A percentile compares a stretch with the other conserved stretches of the same genome.
Conservation (phyloP, 2,329 filamentous ascomycete species). For the Escovopsis weberi region DNA sequence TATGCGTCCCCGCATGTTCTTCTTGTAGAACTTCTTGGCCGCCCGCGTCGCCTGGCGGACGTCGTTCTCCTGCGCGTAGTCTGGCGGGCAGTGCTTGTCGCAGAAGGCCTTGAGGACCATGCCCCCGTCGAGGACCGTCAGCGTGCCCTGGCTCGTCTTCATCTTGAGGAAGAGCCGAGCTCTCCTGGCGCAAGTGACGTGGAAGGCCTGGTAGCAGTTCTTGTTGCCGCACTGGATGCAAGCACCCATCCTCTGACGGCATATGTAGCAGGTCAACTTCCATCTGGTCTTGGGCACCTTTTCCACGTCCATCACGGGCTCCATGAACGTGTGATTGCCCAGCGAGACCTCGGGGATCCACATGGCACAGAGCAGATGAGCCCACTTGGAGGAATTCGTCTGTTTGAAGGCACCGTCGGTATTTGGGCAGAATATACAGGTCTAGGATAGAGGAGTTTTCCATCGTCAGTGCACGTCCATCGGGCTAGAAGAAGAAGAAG, state of each 20-base stretch:
- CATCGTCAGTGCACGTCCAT: not conserved
- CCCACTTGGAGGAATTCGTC: conserved; percentile 92
- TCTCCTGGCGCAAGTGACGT: conserved; percentile 86
- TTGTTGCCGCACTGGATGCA: conserved; percentile 98
- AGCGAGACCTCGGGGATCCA: conserved; percentile 97
- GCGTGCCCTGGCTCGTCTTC: conserved; percentile 76
- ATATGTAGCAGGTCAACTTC: conserved; percentile 92
- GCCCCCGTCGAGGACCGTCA: conserved; percentile 62
- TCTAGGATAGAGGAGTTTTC: conserved; percentile 28
- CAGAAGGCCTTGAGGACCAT: conserved; percentile 88
- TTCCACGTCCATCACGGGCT: conserved; percentile 94
- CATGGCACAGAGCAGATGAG: conserved; percentile 88
- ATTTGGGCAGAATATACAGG: conserved; percentile 97
- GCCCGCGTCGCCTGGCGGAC: conserved; percentile 68
- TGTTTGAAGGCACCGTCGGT: conserved; percentile 97
- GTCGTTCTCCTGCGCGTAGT: conserved; percentile 76
- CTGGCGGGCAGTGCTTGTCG: conserved; percentile 81
- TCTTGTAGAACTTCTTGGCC: conserved; percentile 79
- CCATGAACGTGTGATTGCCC: conserved; percentile 94
- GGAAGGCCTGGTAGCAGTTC: conserved; percentile 91
- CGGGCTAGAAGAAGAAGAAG: conserved; percentile 2
- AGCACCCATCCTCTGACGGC: conserved; percentile 92
- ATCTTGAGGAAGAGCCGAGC: conserved; percentile 86
- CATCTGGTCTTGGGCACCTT: conserved; percentile 91
- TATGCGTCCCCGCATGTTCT: conserved; percentile 72